Conservation (phyloP, 257 asterid genomes). For the Primulina huaijiensis region DNA sequence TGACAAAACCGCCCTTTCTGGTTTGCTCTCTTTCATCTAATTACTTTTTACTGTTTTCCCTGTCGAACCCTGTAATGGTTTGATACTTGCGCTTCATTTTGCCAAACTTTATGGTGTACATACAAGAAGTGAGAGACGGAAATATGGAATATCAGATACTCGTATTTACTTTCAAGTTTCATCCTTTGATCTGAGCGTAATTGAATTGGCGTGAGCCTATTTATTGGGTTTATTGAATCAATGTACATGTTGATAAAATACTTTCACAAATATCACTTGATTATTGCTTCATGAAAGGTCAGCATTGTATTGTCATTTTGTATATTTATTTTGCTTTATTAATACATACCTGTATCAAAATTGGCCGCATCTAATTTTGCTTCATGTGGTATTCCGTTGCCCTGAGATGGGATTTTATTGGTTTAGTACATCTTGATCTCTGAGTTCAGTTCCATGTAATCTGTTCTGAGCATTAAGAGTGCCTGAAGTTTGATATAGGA, state of each 20-base stretch:
- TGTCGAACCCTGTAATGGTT: conserved; percentile 5
- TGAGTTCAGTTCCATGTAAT: not conserved
- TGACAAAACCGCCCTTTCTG: conserved; percentile 96
- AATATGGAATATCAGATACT: conserved; percentile 6
- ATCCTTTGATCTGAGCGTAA: conserved; percentile 1
- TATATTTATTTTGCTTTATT: not conserved
- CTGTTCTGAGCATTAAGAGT: conserved; percentile 3
- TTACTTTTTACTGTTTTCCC: conserved; percentile 3
- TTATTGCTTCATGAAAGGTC: not conserved
- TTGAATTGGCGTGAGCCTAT: not conserved
- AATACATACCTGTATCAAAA: not conserved
- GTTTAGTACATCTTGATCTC: not conserved
- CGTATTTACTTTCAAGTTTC: not conserved
- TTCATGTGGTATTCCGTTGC: not conserved
- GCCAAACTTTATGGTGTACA: conserved; percentile 1
- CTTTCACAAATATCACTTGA: not conserved
- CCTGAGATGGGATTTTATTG: not conserved
- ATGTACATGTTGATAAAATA: not conserved
- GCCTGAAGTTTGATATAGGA: conserved; percentile 5
- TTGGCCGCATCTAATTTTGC: not conserved
- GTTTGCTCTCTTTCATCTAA: conserved; percentile 39
- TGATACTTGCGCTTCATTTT: conserved; percentile 8
- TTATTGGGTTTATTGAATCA: conserved; percentile 9
- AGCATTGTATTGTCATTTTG: not conserved
- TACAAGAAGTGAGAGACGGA: conserved; percentile 9